Conservation (phyloP, 2,329 filamentous ascomycete genomes). For the Leptosphaerulina australis region DNA sequence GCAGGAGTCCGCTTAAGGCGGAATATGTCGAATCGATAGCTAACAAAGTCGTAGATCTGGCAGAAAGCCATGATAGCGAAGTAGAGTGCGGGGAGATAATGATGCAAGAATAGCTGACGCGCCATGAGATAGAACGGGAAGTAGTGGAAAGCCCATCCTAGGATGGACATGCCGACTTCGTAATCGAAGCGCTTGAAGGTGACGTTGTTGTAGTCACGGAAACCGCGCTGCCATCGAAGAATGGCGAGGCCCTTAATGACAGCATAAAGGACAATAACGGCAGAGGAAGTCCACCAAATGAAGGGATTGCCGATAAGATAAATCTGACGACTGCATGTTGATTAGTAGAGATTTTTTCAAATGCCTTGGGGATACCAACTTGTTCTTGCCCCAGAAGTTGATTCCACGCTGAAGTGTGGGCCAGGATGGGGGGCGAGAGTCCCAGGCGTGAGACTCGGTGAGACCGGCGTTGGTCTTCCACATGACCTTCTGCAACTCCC, state of each 20-base stretch:
- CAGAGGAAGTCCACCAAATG: constrained; percentile 90
- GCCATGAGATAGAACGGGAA: constrained; percentile 99
- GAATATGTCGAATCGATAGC: constrained; percentile 71
- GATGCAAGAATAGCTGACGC: constrained; percentile 95
- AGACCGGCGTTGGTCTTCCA: constrained; percentile 98
- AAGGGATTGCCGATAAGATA: constrained; percentile 84
- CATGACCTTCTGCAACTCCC: constrained; percentile 97
- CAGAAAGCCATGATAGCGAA: constrained; percentile 90
- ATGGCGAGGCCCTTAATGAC: constrained; percentile 86
- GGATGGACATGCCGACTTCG: constrained; percentile 85
- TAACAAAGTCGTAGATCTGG: constrained; percentile 86
- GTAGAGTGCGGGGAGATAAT: constrained; percentile 97
- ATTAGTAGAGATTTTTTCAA: constrained; percentile 57
- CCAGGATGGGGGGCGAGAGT: constrained; percentile 93
- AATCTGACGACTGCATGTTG: constrained; percentile 70
- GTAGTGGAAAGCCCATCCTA: constrained; percentile 97
- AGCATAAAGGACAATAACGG: constrained; percentile 76
- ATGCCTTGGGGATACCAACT: constrained; percentile 45
- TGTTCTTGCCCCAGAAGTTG: constrained; percentile 97
- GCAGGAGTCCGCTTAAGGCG: constrained; percentile 72
- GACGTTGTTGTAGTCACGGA: constrained; percentile 78
- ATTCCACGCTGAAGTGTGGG: constrained; percentile 90
- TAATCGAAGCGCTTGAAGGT: constrained; percentile 98
- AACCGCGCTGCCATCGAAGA: constrained; percentile 93
- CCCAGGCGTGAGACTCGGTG: constrained; percentile 96